Evolutionary conservation across 768 basidiomycete genomes (phyloP), one percentile per base, ranked within the genome.

Genomic region (Tylopilus plumbeoviolaceoides): DNA sequence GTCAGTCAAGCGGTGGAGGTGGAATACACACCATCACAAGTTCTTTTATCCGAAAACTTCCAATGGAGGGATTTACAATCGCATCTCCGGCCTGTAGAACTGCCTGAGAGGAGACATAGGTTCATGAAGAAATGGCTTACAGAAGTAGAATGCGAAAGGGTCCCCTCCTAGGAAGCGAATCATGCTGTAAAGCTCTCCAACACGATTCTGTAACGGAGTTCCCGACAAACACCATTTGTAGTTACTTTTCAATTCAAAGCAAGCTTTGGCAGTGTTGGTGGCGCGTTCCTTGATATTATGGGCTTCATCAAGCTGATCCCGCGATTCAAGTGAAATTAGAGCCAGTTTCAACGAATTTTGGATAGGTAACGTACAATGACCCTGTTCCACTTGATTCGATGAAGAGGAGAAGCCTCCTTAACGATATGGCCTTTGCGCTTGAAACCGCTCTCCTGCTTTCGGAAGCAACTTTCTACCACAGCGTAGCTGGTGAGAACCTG

Each of bases 171-270:
- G 70, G 74, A 98, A 97, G 56, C 90, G 78, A 42, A 98, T 82
- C 39, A 97, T 79, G 68, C 94, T 97, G 73, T 99, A 99, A 46
- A 99, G 72, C 67, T 99, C 97, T 58, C 97, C 97, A n/a, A 99
- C 97, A 59, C 97, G 87, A 64, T 98, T 98, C 69, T 99, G 95
- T 9, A 99, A 75, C 0, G 95, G 95, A 7, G 95, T 98, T 6
- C 95, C 95, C 30, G 94, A 97, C 27, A 99, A 75, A 71, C 97
- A 99, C 97, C 97, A 99, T 54, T 83, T 84, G 59, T 82, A 91
- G 45, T 80, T 81, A 50, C 87, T 82, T 58, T 85, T 70, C 11
- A 99, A 75, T 50, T 93, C 89, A 66, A 99, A 99, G 0, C 92
- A 82, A n/a, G 94, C 95, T 70, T 95, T 98, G 1, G 95, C 95